Base-by-base conservation (phyloP, 169 alveolate species). In the Blepharisma undulans region DNA sequence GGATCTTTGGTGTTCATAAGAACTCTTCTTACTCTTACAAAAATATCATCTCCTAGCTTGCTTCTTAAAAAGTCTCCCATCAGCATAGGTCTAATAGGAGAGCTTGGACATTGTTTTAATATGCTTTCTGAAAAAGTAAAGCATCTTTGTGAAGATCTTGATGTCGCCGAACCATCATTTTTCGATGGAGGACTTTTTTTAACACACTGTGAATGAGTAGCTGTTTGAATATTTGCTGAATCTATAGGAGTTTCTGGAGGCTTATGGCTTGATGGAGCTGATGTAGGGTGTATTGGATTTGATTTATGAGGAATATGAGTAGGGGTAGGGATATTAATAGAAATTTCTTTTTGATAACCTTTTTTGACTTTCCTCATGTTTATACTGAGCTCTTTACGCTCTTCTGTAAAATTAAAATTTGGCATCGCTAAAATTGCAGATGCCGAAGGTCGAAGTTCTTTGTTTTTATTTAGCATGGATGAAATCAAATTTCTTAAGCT, bases 281-380 rank as follows among this genome's bases (percentile, higher is more conserved):
- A 66, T 22, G 30, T 72, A 22, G 74, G 77, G 14, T 32, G 74
- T 25, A 25, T n/a, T 71, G 81, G 77, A 4, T 84, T 22, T 1
- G 33, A 21, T 21, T 33, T 32, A 27, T 22, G 29, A 29, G 59
- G 48, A 30, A 25, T 19, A 5, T 86, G 27, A 72, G 91, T 86
- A 10, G 80, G 91, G n/a, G 91, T 86, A 29, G 91, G 91, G n/a
- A 86, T 86, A n/a, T 86, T 86, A 72, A 86, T 86, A 19, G 81
- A 86, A 72, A 86, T 86, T 33, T 86, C 91, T 30, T 33, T 61
- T 86, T 86, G 59, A 27, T 86, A 86, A 25, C 84, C 29, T 33
- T 86, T 86, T 22, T 33, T 22, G 25, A 29, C 25, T 33, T 86
- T 60, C 27, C 71, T n/a, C n/a, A 60, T 19, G 72, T 72, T 86